Evolutionary conservation across 1,284 basidiomycete genomes (phyloP).

Genomic region (Amylostereum areolatum): DNA sequence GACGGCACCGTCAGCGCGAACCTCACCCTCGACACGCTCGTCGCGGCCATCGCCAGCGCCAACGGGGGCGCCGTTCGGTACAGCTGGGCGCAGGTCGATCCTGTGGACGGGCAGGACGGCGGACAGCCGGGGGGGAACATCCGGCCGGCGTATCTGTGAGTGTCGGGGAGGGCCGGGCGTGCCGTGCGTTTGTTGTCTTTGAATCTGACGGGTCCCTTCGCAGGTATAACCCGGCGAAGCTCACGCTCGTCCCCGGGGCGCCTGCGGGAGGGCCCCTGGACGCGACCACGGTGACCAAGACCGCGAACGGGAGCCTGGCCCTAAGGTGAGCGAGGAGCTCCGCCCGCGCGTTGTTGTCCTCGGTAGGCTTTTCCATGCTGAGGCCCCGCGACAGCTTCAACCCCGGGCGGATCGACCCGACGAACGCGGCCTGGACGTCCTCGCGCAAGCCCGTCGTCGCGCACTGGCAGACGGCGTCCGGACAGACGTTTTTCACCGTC

Average conservation of each 20-base stretch:
- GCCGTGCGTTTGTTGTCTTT: background rate
- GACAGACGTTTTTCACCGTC: conserved; percentile 48
- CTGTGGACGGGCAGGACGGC: conserved; percentile 53
- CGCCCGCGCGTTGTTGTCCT: background rate
- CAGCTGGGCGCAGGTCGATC: conserved; percentile 43
- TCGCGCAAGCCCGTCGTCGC: conserved; percentile 61
- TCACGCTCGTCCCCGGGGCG: conserved; percentile 44
- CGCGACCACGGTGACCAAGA: conserved; percentile 34
- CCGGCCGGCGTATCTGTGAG: conserved; percentile 49
- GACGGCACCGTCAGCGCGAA: conserved; percentile 52
- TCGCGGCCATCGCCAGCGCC: conserved; percentile 40
- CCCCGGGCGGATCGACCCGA: conserved; percentile 58
- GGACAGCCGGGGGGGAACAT: conserved; percentile 64
- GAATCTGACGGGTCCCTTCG: background rate
- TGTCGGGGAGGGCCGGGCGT: background rate
- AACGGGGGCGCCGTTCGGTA: conserved; percentile 38
- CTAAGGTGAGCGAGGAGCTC: conserved; percentile 34
- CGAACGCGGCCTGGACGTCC: conserved; percentile 47
- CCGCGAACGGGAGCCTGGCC: conserved; percentile 29
- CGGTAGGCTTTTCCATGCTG: background rate
- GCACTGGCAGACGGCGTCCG: conserved; percentile 43
- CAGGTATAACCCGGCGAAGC: conserved; percentile 44
- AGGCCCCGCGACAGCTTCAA: conserved; percentile 37
- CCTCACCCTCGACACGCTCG: conserved; percentile 45
- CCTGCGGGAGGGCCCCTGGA: conserved; percentile 44